Evolutionary conservation across 2,329 filamentous ascomycete genomes (phyloP), one percentile per base, ranked within the genome.

Genomic region (Penicillium sp.): DNA sequence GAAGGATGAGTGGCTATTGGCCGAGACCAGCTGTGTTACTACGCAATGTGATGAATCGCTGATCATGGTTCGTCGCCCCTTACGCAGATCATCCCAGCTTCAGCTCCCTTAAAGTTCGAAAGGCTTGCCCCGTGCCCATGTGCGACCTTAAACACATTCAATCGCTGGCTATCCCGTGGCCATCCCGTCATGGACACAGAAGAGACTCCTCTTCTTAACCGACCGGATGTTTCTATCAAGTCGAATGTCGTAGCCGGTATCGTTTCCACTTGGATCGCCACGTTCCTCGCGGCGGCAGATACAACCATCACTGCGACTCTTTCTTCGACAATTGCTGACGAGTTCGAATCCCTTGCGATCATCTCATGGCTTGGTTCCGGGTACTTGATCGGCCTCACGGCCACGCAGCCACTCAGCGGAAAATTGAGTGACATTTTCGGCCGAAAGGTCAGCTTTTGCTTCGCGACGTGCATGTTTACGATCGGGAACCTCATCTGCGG

Each of bases 391-490:
- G 54, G 51, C 13, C 40, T 53, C 2, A 54, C 54, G 30, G 56
- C 51, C 4, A 56, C 49, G 7, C 54, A 58, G 28, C 54, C 54
- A 3, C 48, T 58, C 16, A 53, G 51, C 11, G 54, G 51, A 11
- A 56, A 53, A 44, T 24, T 56, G 36, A 58, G 48, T 43, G 56
- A 56, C 16, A 58, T 58, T n/a, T 59, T 56, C 31, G 56, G 54
- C 11, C 56, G 56, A 8, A 41, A 45, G 24, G 45, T 38, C n/a
- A 55, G 44, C 24, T 54, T 59, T 16, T 50, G 48, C 40, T 24
- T 48, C 39, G 47, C 54, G 10, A 40, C 48, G 6, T 24, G 10
- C 13, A 42, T 59, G 38, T 59, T 59, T 27, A 51, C 49, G 9
- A 45, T 51, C 28, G 54, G 56, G 2, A 57, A 56, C 3, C 33